Evolutionary conservation across 2,329 filamentous ascomycete genomes (phyloP).

Genomic region (Colletotrichum tamarilloi): DNA sequence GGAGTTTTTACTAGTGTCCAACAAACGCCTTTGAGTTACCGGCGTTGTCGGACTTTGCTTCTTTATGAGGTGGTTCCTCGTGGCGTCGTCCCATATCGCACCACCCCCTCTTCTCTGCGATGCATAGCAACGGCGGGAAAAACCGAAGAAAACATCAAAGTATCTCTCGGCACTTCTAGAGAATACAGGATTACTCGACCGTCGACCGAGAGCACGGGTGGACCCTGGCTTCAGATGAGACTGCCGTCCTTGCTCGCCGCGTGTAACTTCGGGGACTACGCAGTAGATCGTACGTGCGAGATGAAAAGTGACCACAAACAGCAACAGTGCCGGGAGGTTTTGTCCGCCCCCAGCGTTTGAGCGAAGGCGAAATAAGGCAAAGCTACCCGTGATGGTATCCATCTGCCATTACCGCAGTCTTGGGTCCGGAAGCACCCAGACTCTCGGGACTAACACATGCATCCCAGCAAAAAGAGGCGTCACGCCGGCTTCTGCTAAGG

Average conservation of each 20-base stretch:
- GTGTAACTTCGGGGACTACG: not conserved
- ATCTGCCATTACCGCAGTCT: slow-evolving; percentile 2
- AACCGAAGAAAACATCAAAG: not conserved
- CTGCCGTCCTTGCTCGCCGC: not conserved
- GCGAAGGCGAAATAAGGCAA: not conserved
- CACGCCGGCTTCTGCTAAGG: not conserved
- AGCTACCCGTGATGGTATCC: not conserved
- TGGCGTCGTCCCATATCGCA: not conserved
- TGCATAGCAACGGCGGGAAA: not conserved
- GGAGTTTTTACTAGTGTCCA: not conserved
- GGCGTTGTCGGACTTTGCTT: not conserved
- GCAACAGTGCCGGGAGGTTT: not conserved
- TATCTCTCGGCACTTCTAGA: not conserved
- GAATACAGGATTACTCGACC: not conserved
- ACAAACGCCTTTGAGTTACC: not conserved
- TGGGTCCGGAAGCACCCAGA: not conserved
- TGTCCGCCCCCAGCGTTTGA: not conserved
- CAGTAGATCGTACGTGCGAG: not conserved
- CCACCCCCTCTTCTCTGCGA: not conserved
- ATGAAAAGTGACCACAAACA: not conserved
- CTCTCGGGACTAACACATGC: not conserved
- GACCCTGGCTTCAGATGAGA: not conserved
- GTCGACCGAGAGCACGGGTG: not conserved
- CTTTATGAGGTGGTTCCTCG: not conserved
- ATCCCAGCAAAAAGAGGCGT: not conserved